phyloP scores from a whole-genome alignment of 345 rosid genomes.

The Angophora floribunda region DNA sequence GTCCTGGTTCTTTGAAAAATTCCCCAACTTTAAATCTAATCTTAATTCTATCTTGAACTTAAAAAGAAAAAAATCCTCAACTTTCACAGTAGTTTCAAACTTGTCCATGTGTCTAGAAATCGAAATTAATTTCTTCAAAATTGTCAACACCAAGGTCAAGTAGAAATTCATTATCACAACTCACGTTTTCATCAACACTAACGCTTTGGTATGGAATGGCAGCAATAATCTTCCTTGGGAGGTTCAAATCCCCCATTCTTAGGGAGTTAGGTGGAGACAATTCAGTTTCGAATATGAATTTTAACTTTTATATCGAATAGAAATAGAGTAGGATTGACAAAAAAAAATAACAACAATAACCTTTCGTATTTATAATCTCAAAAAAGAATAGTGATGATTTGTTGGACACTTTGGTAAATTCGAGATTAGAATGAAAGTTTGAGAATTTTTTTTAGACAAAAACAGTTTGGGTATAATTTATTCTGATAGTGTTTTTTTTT shows the following conservation, averaged over 20 bases:
- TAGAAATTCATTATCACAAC: neutral
- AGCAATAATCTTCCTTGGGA: too few relatives aligned
- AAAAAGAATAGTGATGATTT: accelerated
- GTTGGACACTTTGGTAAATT: neutral
- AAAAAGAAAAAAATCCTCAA: neutral
- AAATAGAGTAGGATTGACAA: too few relatives aligned
- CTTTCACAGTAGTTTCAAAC: neutral
- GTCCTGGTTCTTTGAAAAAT: too few relatives aligned
- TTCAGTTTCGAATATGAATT: too few relatives aligned
- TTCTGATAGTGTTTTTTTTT: neutral
- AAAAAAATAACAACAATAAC: too few relatives aligned
- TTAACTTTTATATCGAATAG: too few relatives aligned
- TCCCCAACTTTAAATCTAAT: neutral
- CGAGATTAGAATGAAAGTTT: too few relatives aligned
- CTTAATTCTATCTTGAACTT: accelerated
- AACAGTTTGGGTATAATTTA: too few relatives aligned
- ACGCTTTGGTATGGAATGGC: neutral
- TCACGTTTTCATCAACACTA: neutral
- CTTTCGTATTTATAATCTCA: accelerated
- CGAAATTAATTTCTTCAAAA: neutral
- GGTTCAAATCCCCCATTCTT: too few relatives aligned
- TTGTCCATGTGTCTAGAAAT: accelerated
- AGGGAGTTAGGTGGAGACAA: too few relatives aligned
- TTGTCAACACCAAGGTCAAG: neutral
- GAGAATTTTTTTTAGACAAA: neutral